Conservation (phyloP, 2,329 filamentous ascomycete species). For the Ascochyta pisi region DNA sequence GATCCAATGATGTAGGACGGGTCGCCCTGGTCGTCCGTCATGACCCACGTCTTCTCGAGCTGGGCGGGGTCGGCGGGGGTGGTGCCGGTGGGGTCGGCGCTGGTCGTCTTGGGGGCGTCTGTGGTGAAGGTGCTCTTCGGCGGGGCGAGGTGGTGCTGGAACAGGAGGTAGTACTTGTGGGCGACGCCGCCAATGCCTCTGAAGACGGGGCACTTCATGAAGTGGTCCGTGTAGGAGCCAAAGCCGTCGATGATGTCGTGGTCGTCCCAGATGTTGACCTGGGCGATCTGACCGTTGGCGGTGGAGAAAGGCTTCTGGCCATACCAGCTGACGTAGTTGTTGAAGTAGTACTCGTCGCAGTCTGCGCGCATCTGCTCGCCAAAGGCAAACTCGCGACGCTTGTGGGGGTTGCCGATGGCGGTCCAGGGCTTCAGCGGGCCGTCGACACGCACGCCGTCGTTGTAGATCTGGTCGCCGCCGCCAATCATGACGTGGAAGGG, state of each 20-base stretch:
- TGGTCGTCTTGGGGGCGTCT: constrained; percentile 65
- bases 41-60: constrained; percentile 75
- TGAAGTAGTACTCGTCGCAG: constrained; percentile 68
- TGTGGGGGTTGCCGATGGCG: constrained; percentile 65
- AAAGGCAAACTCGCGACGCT: constrained; percentile 67
- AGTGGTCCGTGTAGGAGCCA: constrained; percentile 70
- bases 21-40: constrained; percentile 64
- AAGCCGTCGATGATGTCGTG: constrained; percentile 73
- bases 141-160: constrained; percentile 81
- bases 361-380: constrained; percentile 67
- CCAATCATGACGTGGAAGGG: constrained; percentile 79
- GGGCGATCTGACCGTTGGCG: constrained; percentile 67
- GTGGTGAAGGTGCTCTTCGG: constrained; percentile 86
- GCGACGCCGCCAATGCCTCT: constrained; percentile 68
- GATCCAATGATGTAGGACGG: constrained; percentile 79
- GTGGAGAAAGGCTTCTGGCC: constrained; percentile 68
- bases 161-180: constrained; percentile 68
- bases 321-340: constrained; percentile 72
- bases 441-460: constrained; percentile 79
- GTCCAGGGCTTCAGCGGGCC: constrained; percentile 78
- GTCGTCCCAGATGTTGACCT: constrained; percentile 72
- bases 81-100: constrained; percentile 57
- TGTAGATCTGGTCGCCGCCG: constrained; percentile 86
- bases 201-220: constrained; percentile 71
- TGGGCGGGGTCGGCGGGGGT: constrained; percentile 71